Percentiles rank a stretch among this genome's conserved stretches.
Evolutionary conservation across 805 yeast species (phyloP).

Genomic region (Pichia gijzeniarum): DNA sequence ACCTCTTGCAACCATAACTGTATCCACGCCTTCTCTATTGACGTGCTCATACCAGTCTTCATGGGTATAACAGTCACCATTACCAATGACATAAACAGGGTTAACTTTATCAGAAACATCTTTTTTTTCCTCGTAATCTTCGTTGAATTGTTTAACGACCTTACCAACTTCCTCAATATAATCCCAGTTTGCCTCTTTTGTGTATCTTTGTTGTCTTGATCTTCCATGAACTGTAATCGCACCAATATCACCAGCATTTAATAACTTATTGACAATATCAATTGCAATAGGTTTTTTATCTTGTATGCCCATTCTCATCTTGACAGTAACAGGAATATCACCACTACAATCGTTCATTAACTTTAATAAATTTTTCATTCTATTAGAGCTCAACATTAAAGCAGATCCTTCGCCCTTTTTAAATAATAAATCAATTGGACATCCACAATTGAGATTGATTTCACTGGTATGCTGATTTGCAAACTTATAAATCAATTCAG

Average conservation of each 20-base stretch:
- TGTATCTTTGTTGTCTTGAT: conserved; percentile 92
- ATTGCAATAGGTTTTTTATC: conserved; percentile 89
- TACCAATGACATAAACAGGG: conserved; percentile 82
- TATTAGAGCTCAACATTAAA: conserved; percentile 80
- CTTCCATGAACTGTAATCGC: conserved; percentile 95
- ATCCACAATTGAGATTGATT: conserved; percentile 89
- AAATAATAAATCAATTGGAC: conserved; percentile 94
- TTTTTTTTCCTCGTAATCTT: conserved; percentile 52
- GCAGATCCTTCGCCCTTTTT: conserved; percentile 96
- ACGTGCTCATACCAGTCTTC: conserved; percentile 83
- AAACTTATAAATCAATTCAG: conserved; percentile 64
- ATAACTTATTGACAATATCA: conserved; percentile 59
- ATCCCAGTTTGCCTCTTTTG: conserved; percentile 88
- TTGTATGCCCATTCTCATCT: conserved; percentile 85
- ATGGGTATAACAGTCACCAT: conserved; percentile 85
- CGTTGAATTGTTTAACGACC: conserved; percentile 54
- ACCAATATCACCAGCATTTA: conserved; percentile 61
- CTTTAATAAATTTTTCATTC: conserved; percentile 67
- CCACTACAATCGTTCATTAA: conserved; percentile 87
- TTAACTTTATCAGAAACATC: conserved; percentile 44
- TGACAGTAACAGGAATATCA: conserved; percentile 88
- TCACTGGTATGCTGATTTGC: conserved; percentile 60
- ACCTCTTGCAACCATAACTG: conserved; percentile 97
- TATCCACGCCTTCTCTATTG: conserved; percentile 65
- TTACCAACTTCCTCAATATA: conserved; percentile 72